Conservation (phyloP, 1,284 basidiomycete species). For the Austropuccinia psidii region DNA sequence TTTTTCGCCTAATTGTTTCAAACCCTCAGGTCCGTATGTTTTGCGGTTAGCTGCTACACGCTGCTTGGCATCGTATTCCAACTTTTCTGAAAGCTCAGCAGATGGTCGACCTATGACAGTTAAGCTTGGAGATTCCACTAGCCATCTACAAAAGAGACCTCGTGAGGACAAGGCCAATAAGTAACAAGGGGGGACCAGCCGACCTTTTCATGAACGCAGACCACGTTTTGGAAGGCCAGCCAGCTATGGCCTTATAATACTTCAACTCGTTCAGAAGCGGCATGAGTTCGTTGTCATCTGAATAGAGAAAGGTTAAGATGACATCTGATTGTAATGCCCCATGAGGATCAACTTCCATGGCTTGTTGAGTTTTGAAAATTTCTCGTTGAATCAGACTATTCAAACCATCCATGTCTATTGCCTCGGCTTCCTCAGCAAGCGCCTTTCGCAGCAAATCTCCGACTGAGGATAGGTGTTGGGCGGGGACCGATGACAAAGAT, state of each 20-base stretch:
- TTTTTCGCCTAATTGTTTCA: conserved; percentile 62
- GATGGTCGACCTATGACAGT: conserved; percentile 82
- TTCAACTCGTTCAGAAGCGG: conserved; percentile 41
- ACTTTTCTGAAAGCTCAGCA: conserved; percentile 65
- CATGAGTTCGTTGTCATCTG: conserved; percentile 20
- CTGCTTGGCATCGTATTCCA: conserved; percentile 73
- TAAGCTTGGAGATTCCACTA: conserved; percentile 62
- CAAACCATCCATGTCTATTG: conserved; percentile 89
- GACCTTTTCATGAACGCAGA: conserved; percentile 67
- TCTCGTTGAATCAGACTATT: conserved; percentile 68
- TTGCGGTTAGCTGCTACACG: conserved; percentile 65
- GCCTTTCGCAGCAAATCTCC: conserved; percentile 63
- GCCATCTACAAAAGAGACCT: conserved; percentile 59
- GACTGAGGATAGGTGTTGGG: conserved; percentile 66
- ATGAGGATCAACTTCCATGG: conserved; percentile 49
- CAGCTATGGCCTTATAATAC: conserved; percentile 44
- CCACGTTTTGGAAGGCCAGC: conserved; percentile 74
- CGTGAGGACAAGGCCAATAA: background rate
- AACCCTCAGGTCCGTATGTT: conserved; percentile 68
- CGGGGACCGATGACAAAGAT: conserved; percentile 76
- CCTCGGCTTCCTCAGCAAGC: conserved; percentile 62
- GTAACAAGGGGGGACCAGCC: too few relatives aligned
- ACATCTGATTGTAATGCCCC: conserved; percentile 47
- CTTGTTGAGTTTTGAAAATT: conserved; percentile 44
- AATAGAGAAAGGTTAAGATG: conserved; percentile 46